Base-by-base conservation (phyloP, 352 stramenopile species). In the Pythium utonaiense region DNA sequence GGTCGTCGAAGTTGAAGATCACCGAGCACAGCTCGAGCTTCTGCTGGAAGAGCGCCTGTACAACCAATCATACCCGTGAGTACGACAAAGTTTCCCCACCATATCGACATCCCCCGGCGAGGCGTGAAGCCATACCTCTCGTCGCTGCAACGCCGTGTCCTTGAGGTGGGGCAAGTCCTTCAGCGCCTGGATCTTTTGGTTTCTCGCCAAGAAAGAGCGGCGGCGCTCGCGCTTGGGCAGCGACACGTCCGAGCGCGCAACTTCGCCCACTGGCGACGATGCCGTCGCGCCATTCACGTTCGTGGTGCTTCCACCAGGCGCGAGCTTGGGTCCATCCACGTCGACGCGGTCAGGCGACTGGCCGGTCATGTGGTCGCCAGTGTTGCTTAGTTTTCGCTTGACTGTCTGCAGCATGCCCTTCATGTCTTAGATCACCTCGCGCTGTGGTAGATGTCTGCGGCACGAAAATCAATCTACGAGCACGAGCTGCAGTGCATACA, bases 1-100 rank as follows among this genome's bases (percentile, higher is more conserved):
- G 89, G 74, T 99, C 95, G 62, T 98, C 92, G 73, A 98, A 99
- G 57, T 97, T 97, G 71, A 98, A 98, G 63, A 98, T 96, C 38
- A 98, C 93, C 16, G 80, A 93, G 79, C 95, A 99, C 3, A 98
- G 74, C 60, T 98, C 86, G 14, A 99, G 77, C 73, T 99, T 99
- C 57, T 97, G 82, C 72, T 97, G 89, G 67, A 99, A 99, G 4
- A 99, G 73, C 59, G 95, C 88, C 81, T 98, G 49, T 25, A 34
- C 2, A 62, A 53, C 69, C 16, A 45, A 2, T 41, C 12, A 33
- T 19, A 17, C 30, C 0, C 22, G 24, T 50, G 12, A 50, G 42
- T 19, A 50, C 33, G 3, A 17, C 16, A 21, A 24, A 6, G 10
- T 3, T 21, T 50, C 27, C 27, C n/a, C 42, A 19, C n/a, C 19